Evolutionary conservation across 2,329 filamentous ascomycete genomes (phyloP).

Genomic region (Scedosporium dehoogii): DNA sequence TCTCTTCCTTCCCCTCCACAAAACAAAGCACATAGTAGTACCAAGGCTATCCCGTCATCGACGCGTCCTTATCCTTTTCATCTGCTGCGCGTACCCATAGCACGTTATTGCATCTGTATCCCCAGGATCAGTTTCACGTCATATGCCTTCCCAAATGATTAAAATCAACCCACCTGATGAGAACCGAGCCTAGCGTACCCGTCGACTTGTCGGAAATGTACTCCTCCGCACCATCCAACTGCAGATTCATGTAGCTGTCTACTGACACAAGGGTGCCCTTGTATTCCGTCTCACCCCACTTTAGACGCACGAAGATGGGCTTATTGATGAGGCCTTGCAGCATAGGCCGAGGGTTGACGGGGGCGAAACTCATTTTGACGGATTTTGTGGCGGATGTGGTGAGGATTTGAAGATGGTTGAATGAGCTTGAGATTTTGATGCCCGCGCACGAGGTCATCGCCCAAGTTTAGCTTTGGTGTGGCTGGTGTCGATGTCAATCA

Average conservation of each 20-base stretch:
- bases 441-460: not conserved
- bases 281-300: constrained; percentile 98
- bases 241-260: constrained; percentile 98
- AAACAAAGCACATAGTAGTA: not conserved
- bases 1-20: not conserved
- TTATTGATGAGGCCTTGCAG: constrained; percentile 90
- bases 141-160: not conserved
- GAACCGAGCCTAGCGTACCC: constrained; percentile 76
- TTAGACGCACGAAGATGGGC: constrained; percentile 81
- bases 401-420: not conserved
- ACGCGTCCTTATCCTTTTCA: not conserved
- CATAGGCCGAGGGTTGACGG: constrained; percentile 93
- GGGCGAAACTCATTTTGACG: constrained; percentile 54
- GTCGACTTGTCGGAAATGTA: constrained; percentile 82
- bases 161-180: constrained; percentile 64
- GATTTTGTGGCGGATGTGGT: not conserved
- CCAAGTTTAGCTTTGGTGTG: not conserved
- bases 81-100: not conserved
- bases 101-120: not conserved
- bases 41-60: not conserved
- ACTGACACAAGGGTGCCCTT: constrained; percentile 86
- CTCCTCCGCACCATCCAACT: constrained; percentile 83
- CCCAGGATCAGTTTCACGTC: not conserved
- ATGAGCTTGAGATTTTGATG: not conserved
- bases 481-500: not conserved